Conservation (phyloP, 2,329 filamentous ascomycete species). For the Paecilomyces formosus region DNA sequence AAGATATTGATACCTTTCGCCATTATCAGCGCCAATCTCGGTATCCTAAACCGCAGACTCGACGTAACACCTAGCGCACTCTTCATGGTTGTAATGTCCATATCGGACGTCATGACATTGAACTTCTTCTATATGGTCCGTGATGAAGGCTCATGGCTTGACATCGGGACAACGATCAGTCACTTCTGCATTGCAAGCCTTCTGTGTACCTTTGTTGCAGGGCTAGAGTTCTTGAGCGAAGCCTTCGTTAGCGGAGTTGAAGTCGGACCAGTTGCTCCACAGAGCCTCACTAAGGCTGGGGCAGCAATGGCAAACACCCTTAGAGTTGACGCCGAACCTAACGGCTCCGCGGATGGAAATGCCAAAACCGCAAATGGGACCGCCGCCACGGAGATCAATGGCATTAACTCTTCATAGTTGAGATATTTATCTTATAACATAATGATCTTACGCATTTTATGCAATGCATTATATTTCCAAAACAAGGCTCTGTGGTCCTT, state of each 20-base stretch:
- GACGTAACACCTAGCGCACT: conserved; percentile 80
- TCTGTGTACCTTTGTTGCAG: conserved; percentile 83
- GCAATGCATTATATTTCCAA: background rate
- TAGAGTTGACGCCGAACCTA: background rate
- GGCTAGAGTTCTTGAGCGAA: conserved; percentile 77
- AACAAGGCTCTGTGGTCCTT: background rate
- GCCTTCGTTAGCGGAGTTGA: conserved; percentile 74
- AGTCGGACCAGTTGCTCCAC: conserved; percentile 24
- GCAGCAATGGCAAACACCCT: background rate
- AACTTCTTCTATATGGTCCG: conserved; percentile 98
- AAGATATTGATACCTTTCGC: conserved; percentile 93
- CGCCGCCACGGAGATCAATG: background rate
- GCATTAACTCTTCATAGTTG: background rate
- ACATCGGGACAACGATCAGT: conserved; percentile 94
- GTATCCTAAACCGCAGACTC: conserved; percentile 76
- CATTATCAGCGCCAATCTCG: conserved; percentile 86
- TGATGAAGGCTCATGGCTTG: conserved; percentile 93
- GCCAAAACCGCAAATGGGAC: background rate
- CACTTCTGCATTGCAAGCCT: conserved; percentile 91
- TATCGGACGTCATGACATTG: conserved; percentile 84
- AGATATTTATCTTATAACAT: background rate
- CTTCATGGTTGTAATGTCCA: conserved; percentile 90
- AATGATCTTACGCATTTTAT: background rate
- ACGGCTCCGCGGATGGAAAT: background rate
- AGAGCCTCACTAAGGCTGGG: background rate